Conservation (phyloP, 2,329 filamentous ascomycete genomes). For the Lithohypha guttulata region DNA sequence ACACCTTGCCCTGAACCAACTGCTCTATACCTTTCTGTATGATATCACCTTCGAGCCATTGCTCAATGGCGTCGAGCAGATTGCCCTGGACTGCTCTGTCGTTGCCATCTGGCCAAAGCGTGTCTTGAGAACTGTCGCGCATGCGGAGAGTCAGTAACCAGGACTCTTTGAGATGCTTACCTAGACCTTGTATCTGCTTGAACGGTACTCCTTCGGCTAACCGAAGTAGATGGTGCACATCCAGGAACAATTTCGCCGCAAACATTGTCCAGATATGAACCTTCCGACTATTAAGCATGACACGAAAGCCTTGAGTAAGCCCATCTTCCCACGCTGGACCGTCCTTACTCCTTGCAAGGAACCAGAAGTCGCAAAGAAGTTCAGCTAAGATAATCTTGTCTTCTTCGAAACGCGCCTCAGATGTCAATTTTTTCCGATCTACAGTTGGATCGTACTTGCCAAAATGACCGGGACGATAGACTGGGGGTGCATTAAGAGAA, state of each 20-base stretch:
- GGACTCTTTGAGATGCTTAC: constrained; percentile 18
- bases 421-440: constrained; percentile 20
- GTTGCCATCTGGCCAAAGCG: constrained; percentile 25
- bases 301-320: constrained; percentile 28
- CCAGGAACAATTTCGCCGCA: constrained; percentile 33
- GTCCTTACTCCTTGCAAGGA: neutral
- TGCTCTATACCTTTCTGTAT: constrained; percentile 15
- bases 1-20: neutral
- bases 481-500: neutral
- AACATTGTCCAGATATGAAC: constrained; percentile 32
- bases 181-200: constrained; percentile 11
- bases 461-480: constrained; percentile 10
- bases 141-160: constrained; percentile 25
- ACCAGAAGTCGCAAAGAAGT: constrained; percentile 25
- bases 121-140: constrained; percentile 24
- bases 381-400: constrained; percentile 28
- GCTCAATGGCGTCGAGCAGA: constrained; percentile 12
- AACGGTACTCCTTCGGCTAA: constrained; percentile 11
- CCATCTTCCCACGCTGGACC: constrained; percentile 27
- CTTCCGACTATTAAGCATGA: constrained; percentile 24
- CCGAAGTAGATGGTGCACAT: constrained; percentile 30
- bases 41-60: constrained; percentile 21
- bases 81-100: constrained; percentile 14
- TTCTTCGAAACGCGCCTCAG: constrained; percentile 27
- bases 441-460: constrained; percentile 16